Base-by-base conservation (phyloP, 2,329 filamentous ascomycete genomes). In the Alternaria panax region DNA sequence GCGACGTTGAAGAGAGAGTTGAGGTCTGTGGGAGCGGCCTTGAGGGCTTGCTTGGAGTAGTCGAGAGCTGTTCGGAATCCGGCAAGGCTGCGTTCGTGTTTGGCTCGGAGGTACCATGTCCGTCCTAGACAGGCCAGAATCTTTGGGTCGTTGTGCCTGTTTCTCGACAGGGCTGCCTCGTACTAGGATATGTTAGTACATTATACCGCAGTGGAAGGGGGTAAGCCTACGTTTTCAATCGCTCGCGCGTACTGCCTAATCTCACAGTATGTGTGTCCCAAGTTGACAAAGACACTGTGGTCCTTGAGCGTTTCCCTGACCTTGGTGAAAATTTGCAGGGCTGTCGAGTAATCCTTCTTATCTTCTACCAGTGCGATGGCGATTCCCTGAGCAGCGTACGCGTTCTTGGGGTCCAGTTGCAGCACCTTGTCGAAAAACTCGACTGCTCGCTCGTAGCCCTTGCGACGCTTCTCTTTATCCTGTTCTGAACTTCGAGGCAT, bases 341-440 rank as follows among this genome's bases (percentile, higher is more conserved):
- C 94, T 24, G 86, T 86, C 65, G 89, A 89, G 78, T 89, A 89
- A 71, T 98, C 93, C 78, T 95, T 97, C 81, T 91, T 95, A 76
- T 98, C 94, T 76, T 99, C 95, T 1, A 95, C 89, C 27, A 99
- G 83, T 8, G 94, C 93, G 73, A 99, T 98, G 14, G 92, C 95
- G 65, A 99, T 88, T 61, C 96, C 95, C 75, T 99, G 95, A 2
- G 95, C 95, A 7, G 96, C 96, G 76, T 96, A 97, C 0, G 95
- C 94, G 69, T 98, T 99, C 80, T 90, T 93, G 0, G 93, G 89
- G 72, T 99, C 95, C n/a, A 99, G 83, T 64, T 96, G 92, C 22
- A 99, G 83, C 5, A 94, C 94, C 80, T 99, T 99, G 76, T 98
- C 95, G 70, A 97, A 99, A 80, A 99, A 99, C 75, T 99, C 96